Percentiles rank a stretch among this genome's conserved stretches.
Evolutionary conservation across 768 basidiomycete species (phyloP).

Genomic region (Trametes sanguinea): DNA sequence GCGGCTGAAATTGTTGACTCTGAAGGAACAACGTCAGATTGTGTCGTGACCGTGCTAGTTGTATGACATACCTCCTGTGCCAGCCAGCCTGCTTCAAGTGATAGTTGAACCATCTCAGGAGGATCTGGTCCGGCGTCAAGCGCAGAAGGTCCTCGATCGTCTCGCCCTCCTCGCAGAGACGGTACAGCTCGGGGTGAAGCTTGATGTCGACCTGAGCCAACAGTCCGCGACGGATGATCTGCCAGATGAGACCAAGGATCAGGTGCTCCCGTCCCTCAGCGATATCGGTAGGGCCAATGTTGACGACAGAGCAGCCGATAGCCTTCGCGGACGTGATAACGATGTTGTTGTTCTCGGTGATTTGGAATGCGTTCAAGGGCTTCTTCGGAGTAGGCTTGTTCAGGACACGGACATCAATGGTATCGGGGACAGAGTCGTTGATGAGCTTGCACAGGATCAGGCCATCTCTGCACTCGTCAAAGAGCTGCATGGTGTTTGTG

Average conservation of each 20-base stretch:
- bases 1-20: slow-evolving; percentile 96
- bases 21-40: slow-evolving; percentile 32
- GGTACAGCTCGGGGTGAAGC: slow-evolving; percentile 94
- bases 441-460: slow-evolving; percentile 97
- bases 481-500: slow-evolving; percentile 96
- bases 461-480: slow-evolving; percentile 95
- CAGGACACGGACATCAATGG: slow-evolving; percentile 96
- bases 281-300: slow-evolving; percentile 93
- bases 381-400: slow-evolving; percentile 84
- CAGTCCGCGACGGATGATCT: slow-evolving; percentile 92
- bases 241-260: slow-evolving; percentile 98
- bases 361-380: slow-evolving; percentile 96
- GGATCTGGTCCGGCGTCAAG: slow-evolving; percentile 94
- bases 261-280: slow-evolving; percentile 94
- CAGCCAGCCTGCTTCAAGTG: slow-evolving; percentile 95
- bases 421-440: slow-evolving; percentile 99
- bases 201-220: slow-evolving; percentile 97
- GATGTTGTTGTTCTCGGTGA: slow-evolving; percentile 99
- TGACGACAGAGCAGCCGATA: slow-evolving; percentile 98
- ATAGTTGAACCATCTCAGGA: slow-evolving; percentile 99
- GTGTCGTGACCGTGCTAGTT: not conserved
- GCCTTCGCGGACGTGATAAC: slow-evolving; percentile 98
- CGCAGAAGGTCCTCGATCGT: slow-evolving; percentile 94
- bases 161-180: slow-evolving; percentile 95
- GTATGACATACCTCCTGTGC: slow-evolving; percentile 65